Percentiles rank a stretch among this genome's conserved stretches.
Conservation (phyloP, 2,329 filamentous ascomycete species). For the Xenosphaeropsis pyriputrescens region DNA sequence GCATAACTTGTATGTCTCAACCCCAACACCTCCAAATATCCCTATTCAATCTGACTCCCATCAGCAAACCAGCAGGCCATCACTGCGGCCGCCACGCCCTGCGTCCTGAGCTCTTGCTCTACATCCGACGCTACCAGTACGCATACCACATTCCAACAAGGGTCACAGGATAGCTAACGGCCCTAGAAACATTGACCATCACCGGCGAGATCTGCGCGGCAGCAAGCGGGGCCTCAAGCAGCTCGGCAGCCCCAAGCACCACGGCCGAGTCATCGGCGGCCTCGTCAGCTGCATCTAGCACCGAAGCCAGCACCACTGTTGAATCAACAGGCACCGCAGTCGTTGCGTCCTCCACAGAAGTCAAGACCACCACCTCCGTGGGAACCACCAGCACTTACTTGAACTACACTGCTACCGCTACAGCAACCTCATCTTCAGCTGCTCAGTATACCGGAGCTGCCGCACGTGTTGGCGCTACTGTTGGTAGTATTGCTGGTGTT, state of each 20-base stretch:
- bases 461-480: neutral
- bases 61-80: slow-evolving; percentile 7
- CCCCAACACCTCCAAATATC: too few relatives aligned
- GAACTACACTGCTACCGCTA: neutral
- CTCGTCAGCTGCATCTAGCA: neutral
- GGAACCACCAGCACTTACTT: neutral
- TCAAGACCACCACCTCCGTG: neutral
- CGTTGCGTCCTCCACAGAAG: neutral
- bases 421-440: neutral
- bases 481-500: neutral
- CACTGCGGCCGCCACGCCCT: slow-evolving; percentile 7
- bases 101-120: slow-evolving; percentile 9
- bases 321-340: neutral
- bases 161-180: too few relatives aligned
- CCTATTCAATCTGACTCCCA: too few relatives aligned
- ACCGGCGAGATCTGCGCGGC: neutral
- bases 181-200: neutral
- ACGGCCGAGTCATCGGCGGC: neutral
- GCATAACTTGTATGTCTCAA: neutral
- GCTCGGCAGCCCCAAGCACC: neutral
- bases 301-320: neutral
- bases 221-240: neutral
- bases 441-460: neutral
- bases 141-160: neutral
- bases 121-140: slow-evolving; percentile 6